These are phyloP conservation scores for Pterocarpus macrocarpus DNA, from an alignment of 306 rosid genomes.

Conservation along the genomic window DNA sequence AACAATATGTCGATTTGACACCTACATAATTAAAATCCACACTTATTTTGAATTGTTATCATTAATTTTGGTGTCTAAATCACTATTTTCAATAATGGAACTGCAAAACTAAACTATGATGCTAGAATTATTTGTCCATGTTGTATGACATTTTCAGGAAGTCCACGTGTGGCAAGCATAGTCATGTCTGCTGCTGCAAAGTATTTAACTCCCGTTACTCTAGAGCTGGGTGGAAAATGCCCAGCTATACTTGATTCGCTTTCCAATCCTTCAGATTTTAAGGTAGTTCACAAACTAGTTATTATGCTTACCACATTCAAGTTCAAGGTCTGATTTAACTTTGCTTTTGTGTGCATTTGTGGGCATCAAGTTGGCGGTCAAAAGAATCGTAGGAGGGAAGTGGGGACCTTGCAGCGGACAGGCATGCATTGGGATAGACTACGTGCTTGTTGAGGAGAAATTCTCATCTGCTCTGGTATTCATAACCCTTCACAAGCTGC, in stretches of 20 bases:
- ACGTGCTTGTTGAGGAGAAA: conserved; percentile 81
- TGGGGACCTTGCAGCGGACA: conserved; percentile 95
- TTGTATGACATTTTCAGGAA: conserved; percentile 64
- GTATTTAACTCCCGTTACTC: conserved; percentile 87
- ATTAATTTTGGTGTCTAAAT: no score
- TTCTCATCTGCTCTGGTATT: conserved; percentile 67
- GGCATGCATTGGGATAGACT: conserved; percentile 86
- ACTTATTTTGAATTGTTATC: no score
- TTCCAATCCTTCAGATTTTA: conserved; percentile 63
- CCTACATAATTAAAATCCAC: no score
- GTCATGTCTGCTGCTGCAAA: conserved; percentile 92
- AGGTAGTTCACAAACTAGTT: conserved; percentile 55
- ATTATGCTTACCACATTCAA: conserved; percentile 4
- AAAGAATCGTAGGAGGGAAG: conserved; percentile 83
- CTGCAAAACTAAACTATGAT: background rate
- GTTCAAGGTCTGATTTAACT: conserved; percentile 19
- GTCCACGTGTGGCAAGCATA: conserved; percentile 64
- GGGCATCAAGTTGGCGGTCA: conserved; percentile 66
- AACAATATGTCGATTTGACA: no score
- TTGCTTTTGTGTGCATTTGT: conserved; percentile 27
- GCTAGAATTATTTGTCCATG: conserved; percentile 1
- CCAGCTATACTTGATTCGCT: conserved; percentile 84
- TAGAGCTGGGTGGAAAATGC: conserved; percentile 98
- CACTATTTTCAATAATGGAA: no score
- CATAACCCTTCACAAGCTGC: conserved; percentile 3